Conservation (phyloP, 106 monocot genomes). For the Gastrodia elata region DNA sequence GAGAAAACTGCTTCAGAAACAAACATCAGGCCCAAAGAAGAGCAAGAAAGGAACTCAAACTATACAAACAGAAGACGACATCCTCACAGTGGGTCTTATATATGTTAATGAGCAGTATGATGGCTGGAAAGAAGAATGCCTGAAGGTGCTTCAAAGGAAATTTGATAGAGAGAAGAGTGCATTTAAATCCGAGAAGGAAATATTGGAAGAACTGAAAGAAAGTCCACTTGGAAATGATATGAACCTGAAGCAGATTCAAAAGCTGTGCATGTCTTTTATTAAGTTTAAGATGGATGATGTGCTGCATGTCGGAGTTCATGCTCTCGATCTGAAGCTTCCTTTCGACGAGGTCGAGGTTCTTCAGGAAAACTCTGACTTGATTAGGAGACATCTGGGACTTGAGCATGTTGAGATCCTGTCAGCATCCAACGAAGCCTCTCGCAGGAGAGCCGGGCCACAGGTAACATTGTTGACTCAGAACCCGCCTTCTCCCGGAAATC, state of each 20-base stretch:
- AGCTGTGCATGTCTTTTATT: slow-evolving; percentile 82
- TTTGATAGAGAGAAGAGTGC: slow-evolving; percentile 27
- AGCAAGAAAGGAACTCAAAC: slow-evolving; percentile 41
- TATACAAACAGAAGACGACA: slow-evolving; percentile 28
- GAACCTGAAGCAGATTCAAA: slow-evolving; percentile 67
- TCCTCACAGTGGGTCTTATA: slow-evolving; percentile 46
- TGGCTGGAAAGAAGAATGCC: slow-evolving; percentile 75
- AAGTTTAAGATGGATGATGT: slow-evolving; percentile 85
- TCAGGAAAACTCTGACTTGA: slow-evolving; percentile 57
- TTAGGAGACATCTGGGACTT: slow-evolving; percentile 76
- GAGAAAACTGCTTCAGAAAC: slow-evolving; percentile 78
- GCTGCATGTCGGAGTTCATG: slow-evolving; percentile 52
- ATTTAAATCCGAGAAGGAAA: slow-evolving; percentile 61
- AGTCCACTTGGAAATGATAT: slow-evolving; percentile 37
- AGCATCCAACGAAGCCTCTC: slow-evolving; percentile 31
- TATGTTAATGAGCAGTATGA: slow-evolving; percentile 85
- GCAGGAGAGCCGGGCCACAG: slow-evolving; percentile 40
- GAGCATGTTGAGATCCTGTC: slow-evolving; percentile 58
- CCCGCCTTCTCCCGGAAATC: slow-evolving; percentile 74
- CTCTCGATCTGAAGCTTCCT: slow-evolving; percentile 75
- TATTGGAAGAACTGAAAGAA: slow-evolving; percentile 51
- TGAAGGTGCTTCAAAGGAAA: slow-evolving; percentile 56
- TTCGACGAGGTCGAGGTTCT: slow-evolving; percentile 84
- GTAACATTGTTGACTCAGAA: slow-evolving; percentile 50
- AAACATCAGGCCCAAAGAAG: slow-evolving; percentile 64